These are phyloP conservation scores for Abrus precatorius DNA, from an alignment of 306 rosid species.

Conservation along the genomic window DNA sequence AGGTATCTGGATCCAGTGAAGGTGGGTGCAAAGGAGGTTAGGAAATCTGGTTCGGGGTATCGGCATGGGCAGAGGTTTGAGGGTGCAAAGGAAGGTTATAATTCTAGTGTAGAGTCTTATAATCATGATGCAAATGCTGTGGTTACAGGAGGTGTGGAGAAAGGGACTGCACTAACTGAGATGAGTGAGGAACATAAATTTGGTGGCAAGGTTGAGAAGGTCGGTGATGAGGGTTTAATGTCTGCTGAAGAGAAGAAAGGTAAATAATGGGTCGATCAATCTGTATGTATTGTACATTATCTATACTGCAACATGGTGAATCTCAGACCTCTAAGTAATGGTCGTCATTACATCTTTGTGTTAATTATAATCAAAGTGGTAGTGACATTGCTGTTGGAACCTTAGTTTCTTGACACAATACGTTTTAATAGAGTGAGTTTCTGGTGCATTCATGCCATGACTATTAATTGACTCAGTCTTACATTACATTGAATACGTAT, in stretches of 20 bases:
- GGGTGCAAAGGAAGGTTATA: constrained; percentile 59
- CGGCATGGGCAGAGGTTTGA: constrained; percentile 74
- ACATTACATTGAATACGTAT: constrained; percentile 17
- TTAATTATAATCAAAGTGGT: constrained; percentile 27
- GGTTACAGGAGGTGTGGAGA: constrained; percentile 54
- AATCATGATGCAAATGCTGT: constrained; percentile 58
- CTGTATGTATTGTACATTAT: background rate
- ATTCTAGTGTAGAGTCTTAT: constrained; percentile 63
- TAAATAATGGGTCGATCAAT: constrained; percentile 44
- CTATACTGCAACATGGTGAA: constrained; percentile 3
- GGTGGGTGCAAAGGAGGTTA: constrained; percentile 65
- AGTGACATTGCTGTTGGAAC: constrained; percentile 4
- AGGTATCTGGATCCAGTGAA: constrained; percentile 70
- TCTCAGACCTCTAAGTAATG: constrained; percentile 2
- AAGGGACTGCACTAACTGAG: constrained; percentile 56
- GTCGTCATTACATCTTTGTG: background rate
- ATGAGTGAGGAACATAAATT: constrained; percentile 61
- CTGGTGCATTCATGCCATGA: constrained; percentile 19
- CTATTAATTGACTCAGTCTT: constrained; percentile 24
- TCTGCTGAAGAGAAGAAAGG: constrained; percentile 70
- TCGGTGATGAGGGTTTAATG: constrained; percentile 56
- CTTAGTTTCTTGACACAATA: constrained; percentile 12
- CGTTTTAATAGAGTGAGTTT: constrained; percentile 6
- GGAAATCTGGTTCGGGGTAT: constrained; percentile 69
- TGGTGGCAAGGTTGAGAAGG: constrained; percentile 58